Percentiles rank a stretch among this genome's conserved stretches.
phyloP scores from a whole-genome alignment of 192 early-diverging fungal genomes.

The Funneliformis mosseae region DNA sequence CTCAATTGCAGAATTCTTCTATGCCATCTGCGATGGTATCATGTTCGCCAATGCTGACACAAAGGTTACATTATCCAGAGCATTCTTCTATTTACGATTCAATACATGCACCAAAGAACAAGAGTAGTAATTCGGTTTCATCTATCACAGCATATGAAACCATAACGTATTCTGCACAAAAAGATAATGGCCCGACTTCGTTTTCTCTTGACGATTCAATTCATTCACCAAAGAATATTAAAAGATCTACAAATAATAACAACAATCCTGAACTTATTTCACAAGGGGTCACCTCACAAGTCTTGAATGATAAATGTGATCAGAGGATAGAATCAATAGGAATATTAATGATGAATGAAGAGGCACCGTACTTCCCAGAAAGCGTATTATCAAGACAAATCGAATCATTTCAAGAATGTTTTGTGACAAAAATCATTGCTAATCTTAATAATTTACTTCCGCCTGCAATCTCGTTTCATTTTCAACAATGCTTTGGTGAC shows the following conservation, averaged over 20 bases:
- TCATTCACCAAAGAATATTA: conserved; percentile 8
- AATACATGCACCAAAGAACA: not conserved
- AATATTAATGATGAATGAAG: not conserved
- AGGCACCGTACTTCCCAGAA: not conserved
- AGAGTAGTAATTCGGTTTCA: not conserved
- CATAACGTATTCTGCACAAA: not conserved
- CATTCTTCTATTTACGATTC: not conserved
- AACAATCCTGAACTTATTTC: not conserved
- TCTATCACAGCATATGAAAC: not conserved
- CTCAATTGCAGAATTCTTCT: not conserved
- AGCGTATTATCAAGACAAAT: not conserved
- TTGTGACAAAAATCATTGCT: conserved; percentile 7
- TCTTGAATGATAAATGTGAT: not conserved
- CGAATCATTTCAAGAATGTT: not conserved
- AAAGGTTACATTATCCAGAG: not conserved
- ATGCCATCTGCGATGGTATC: not conserved
- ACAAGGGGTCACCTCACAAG: not conserved
- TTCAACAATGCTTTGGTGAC: conserved; percentile 9
- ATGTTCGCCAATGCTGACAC: not conserved
- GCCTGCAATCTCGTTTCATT: conserved; percentile 10
- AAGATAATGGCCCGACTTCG: not conserved
- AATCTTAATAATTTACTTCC: conserved; percentile 4
- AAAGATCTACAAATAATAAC: not conserved
- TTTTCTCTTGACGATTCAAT: not conserved
- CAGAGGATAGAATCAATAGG: not conserved